Percentiles rank a stretch among this genome's conserved stretches.
These are phyloP conservation scores for Thelonectria olida DNA, from an alignment of 2,329 filamentous ascomycete species.

Conservation along the genomic window DNA sequence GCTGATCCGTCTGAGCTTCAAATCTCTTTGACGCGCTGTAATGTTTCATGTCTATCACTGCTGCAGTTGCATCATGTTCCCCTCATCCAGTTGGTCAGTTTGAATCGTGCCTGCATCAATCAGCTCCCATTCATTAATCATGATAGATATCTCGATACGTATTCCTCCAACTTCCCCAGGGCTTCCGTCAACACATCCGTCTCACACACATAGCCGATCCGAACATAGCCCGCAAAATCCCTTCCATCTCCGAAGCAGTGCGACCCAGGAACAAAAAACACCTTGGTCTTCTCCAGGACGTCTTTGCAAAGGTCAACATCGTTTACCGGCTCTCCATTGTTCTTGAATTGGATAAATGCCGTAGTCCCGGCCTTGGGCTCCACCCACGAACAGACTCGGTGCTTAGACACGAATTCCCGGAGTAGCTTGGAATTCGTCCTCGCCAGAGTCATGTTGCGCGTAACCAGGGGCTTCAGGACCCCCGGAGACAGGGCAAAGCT, in stretches of 20 bases:
- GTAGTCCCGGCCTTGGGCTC: conserved; percentile 83
- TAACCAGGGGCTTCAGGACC: conserved; percentile 53
- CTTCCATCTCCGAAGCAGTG: conserved; percentile 73
- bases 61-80: not conserved
- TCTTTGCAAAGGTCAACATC: conserved; percentile 77
- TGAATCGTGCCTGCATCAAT: not conserved
- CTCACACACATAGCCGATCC: conserved; percentile 79
- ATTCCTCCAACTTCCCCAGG: conserved; percentile 59
- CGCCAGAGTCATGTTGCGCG: conserved; percentile 69
- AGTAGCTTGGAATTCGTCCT: conserved; percentile 73
- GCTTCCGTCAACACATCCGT: conserved; percentile 75
- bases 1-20: conserved; percentile 28
- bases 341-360: conserved; percentile 76
- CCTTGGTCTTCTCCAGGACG: conserved; percentile 73
- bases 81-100: not conserved
- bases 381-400: conserved; percentile 74
- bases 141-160: conserved; percentile 43
- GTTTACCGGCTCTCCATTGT: conserved; percentile 70
- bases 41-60: conserved; percentile 13
- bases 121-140: not conserved
- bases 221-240: conserved; percentile 78
- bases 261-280: conserved; percentile 78
- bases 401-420: conserved; percentile 72
- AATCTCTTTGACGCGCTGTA: conserved; percentile 14
- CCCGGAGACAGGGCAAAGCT: conserved; percentile 72